Base-by-base conservation (phyloP, 2,329 filamentous ascomycete species). In the Periglandula ipomoeae region DNA sequence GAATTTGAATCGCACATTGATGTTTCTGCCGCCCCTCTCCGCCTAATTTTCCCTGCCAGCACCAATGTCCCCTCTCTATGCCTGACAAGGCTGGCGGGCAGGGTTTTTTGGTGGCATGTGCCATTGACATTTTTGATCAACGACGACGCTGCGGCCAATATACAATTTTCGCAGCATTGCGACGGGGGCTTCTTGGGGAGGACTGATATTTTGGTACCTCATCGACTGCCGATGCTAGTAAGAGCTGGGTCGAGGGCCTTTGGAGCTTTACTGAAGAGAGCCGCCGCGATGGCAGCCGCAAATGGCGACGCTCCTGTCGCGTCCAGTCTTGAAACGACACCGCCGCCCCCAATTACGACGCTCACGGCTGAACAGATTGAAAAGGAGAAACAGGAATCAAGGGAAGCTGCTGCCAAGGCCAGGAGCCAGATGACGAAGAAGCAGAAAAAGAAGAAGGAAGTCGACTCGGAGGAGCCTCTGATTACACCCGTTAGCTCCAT, bases 401-500 rank as follows among this genome's bases (percentile, higher is more conserved):
- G 24, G 5, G 9, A 40, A 24, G 42, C 38, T 13, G 38, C 45
- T 32, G 42, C 47, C 11, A 22, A 44, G 24, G 44, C 30, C 17
- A 44, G 44, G 27, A 45, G 13, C 4, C 17, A 20, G 15, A 24
- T 17, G 19, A 26, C 15, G 11, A 22, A 40, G 19, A 20, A 26
- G 9, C 35, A 41, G 20, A 23, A n/a, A n/a, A 5, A 13, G 30
- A 43, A 43, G 27, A 19, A 5, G 15, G 39, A 22, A 13, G 27
- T 13, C 10, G 24, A 35, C 22, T 10, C 39, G 2, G 24, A 34
- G 9, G 46, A 19, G 5, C 19, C 47, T 1, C 19, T 38, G 15
- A 44, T 46, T 11, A 46, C 46, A n/a, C 50, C 46, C 10, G 38
- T 49, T 23, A 26, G 15, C 10, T 32, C 42, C 19, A 55, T 67